Conservation (phyloP, 805 yeast species). For the Candida tammaniensis region DNA sequence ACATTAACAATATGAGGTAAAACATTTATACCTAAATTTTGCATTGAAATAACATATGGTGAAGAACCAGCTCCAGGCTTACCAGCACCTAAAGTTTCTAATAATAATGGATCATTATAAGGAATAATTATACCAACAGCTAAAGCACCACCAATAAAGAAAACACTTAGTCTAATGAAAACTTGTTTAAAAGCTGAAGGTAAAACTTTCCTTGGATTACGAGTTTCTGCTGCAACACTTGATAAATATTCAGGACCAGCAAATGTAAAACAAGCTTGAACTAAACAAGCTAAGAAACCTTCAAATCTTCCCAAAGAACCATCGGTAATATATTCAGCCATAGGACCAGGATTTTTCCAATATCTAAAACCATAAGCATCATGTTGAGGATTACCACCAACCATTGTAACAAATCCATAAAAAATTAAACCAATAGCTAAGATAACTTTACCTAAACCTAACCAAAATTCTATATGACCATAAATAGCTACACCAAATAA, state of each 20-base stretch:
- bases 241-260: conserved; percentile 87
- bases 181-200: conserved; percentile 81
- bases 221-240: conserved; percentile 81
- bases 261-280: conserved; percentile 73
- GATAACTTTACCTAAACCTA: conserved; percentile 63
- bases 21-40: conserved; percentile 42
- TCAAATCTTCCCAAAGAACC: conserved; percentile 65
- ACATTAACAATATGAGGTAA: conserved; percentile 47
- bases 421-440: conserved; percentile 72
- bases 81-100: conserved; percentile 56
- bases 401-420: conserved; percentile 78
- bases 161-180: conserved; percentile 60
- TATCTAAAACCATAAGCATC: conserved; percentile 51
- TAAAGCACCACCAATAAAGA: conserved; percentile 72
- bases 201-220: conserved; percentile 65
- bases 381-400: conserved; percentile 79
- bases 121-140: conserved; percentile 78
- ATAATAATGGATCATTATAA: conserved; percentile 59
- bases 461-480: conserved; percentile 83
- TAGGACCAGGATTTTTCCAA: conserved; percentile 41
- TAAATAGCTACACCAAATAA: conserved; percentile 70
- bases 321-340: conserved; percentile 25
- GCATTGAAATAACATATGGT: conserved; percentile 50
- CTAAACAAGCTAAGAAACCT: conserved; percentile 68
- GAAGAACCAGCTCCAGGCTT: conserved; percentile 63